Conservation (phyloP, 1,139 yeast genomes). For the Protomyces inundatus region DNA sequence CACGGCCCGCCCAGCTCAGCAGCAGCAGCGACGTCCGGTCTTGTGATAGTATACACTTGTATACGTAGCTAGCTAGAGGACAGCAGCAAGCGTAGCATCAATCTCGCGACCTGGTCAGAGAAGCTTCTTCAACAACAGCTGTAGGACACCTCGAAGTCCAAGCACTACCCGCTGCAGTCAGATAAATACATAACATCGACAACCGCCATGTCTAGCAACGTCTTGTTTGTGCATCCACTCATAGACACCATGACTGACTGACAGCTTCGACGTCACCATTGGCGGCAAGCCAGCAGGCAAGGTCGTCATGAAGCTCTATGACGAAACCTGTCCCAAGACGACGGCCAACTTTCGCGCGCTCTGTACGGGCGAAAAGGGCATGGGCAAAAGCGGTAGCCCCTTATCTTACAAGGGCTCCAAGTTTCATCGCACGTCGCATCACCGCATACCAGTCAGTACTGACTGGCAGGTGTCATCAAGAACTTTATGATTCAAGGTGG, state of each 20-base stretch:
- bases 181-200: too few species aligned
- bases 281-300: constrained; percentile 60
- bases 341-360: constrained; percentile 88
- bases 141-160: too few species aligned
- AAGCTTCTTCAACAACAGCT: too few species aligned
- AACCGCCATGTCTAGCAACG: neutral
- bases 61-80: too few species aligned
- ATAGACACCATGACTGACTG: neutral
- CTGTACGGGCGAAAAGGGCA: constrained; percentile 85
- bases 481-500: constrained; percentile 93
- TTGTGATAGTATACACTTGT: too few species aligned
- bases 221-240: neutral
- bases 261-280: constrained; percentile 56
- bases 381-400: constrained; percentile 54
- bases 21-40: too few species aligned
- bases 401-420: constrained; percentile 62
- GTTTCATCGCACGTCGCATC: constrained; percentile 58
- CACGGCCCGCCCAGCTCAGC: too few species aligned
- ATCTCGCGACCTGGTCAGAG: too few species aligned
- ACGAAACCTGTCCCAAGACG: constrained; percentile 66
- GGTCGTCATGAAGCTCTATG: constrained; percentile 56
- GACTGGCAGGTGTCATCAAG: constrained; percentile 53
- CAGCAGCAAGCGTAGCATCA: too few species aligned
- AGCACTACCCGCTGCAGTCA: too few species aligned
- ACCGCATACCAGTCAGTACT: too few species aligned